Evolutionary conservation across 164 flowering plant species (phyloP), one percentile per base, ranked within the genome.

Genomic region (Buxus sempervirens): DNA sequence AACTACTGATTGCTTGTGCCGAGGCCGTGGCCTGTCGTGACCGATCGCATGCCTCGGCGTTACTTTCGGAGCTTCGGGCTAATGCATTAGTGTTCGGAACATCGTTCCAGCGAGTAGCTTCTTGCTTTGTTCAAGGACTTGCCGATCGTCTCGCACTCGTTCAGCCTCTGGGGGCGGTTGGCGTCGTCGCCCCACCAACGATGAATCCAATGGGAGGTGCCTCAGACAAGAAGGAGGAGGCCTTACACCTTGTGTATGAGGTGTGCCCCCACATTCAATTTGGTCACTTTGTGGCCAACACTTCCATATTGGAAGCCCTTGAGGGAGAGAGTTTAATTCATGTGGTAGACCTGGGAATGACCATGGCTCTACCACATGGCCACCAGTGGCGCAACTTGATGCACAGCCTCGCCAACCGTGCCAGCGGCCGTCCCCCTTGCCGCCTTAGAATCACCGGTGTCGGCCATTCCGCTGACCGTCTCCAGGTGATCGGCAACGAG

Each of bases 1-100:
- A 79, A 58, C 79, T 81, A 22, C 82, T 87, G 16, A 74, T 85
- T 24, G 77, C 87, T 9, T 87, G 88, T 64, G 88, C 88, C 1
- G 91, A 85, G 70, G 88, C 88, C 0, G 91, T 85, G 49, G 88
- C 88, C 64, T 87, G 91, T 54, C 83, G 88, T 4, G 91, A 87
- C 65, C 83, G 79, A 72, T 64, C 81, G 5, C 84, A 87, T 41
- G 88, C 91, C 49, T 82, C 87, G 0, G 70, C 69, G 0, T 70
- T 87, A 53, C 67, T 87, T 18, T 79, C 82, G 0, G 85, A 87
- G 70, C 88, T 87, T 16, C 70, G 81, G 25, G 71, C 82, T 9
- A 75, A 78, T 67, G 91, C 91, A 20, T 63, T 84, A 54, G 88
- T 87, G 24, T 82, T 84, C 21, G 91, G 91, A 42, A 76, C 91